Conservation (phyloP, 257 asterid species). For the Solanum verrucosum region DNA sequence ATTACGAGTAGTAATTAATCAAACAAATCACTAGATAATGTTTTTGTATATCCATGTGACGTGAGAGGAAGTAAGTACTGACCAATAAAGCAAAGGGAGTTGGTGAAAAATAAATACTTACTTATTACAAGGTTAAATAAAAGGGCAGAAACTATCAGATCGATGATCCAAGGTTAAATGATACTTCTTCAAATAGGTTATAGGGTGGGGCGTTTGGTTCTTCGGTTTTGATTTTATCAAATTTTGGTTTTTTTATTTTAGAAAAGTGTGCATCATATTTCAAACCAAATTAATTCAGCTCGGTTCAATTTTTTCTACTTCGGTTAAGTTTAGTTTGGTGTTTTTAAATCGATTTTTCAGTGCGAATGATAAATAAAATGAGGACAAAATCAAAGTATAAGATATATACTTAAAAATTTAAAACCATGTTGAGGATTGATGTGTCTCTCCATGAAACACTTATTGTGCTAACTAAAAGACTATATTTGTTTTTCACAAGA, state of each 20-base stretch:
- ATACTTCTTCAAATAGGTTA: too few species aligned
- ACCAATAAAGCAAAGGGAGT: neutral
- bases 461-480: neutral
- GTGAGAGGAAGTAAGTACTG: neutral
- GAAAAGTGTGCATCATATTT: neutral
- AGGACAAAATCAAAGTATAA: too few species aligned
- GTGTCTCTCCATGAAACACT: too few species aligned
- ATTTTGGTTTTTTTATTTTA: accelerated
- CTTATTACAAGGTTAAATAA: neutral
- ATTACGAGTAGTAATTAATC: neutral
- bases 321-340: too few species aligned
- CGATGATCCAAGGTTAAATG: neutral
- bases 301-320: neutral
- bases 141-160: neutral
- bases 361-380: too few species aligned
- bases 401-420: too few species aligned
- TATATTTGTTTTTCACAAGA: too few species aligned
- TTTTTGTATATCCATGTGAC: neutral
- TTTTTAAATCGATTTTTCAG: too few species aligned
- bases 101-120: neutral
- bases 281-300: too few species aligned
- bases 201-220: neutral
- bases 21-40: neutral
- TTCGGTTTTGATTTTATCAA: too few species aligned
- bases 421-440: too few species aligned